Percentiles rank a stretch among this genome's conserved stretches.
Conservation (phyloP, 257 asterid genomes). For the Dorcoceras hygrometricum region DNA sequence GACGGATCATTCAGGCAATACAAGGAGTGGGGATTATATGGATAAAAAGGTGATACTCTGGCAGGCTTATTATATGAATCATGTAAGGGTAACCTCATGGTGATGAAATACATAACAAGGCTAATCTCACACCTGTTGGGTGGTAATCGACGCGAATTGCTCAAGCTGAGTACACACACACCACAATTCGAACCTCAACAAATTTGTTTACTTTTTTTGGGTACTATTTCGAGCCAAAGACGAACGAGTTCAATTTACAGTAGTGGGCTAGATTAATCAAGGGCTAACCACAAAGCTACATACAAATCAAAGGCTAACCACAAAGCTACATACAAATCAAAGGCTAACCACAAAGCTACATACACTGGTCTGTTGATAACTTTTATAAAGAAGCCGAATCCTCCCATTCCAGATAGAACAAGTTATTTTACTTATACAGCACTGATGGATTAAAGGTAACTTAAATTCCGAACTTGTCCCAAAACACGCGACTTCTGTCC, state of each 20-base stretch:
- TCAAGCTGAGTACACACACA: neutral
- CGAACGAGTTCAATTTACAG: neutral
- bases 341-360: too few relatives aligned
- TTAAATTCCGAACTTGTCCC: neutral
- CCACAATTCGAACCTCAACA: neutral
- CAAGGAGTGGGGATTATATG: neutral
- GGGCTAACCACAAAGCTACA: neutral
- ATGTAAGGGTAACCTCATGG: neutral
- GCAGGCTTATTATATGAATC: neutral
- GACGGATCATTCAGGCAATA: neutral
- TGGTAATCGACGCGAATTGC: neutral
- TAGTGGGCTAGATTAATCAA: neutral
- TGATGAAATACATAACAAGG: neutral
- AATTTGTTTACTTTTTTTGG: neutral
- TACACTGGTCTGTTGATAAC: neutral
- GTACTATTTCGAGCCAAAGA: neutral
- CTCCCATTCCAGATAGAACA: neutral
- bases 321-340: too few relatives aligned
- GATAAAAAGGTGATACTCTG: too few relatives aligned
- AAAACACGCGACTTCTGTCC: neutral
- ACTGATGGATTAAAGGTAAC: neutral
- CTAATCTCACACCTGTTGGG: neutral
- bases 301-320: neutral
- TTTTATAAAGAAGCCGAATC: neutral
- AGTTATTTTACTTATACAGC: neutral